A percentile compares a stretch with the other conserved stretches of the same genome.
Conservation (phyloP, 2,329 filamentous ascomycete species). For the Aspergillus quadrilineatus region DNA sequence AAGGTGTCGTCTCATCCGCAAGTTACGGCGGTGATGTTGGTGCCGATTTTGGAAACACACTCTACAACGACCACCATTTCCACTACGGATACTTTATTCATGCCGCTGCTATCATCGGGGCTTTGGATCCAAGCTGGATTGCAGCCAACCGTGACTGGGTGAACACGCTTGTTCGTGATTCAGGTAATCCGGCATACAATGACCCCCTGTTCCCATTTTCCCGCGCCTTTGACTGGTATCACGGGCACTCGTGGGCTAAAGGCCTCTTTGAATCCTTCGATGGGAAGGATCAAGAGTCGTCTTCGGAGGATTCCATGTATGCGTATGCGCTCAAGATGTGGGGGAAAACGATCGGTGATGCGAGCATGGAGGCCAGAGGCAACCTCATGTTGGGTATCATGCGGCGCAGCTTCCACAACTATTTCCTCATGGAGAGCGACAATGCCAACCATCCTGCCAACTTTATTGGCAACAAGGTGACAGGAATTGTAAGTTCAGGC, state of each 20-base stretch:
- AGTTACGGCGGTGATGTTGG: slow-evolving; percentile 68
- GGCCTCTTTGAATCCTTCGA: slow-evolving; percentile 54
- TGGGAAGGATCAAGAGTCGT: slow-evolving; percentile 68
- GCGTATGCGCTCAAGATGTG: slow-evolving; percentile 91
- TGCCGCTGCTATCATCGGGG: slow-evolving; percentile 76
- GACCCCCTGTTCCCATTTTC: slow-evolving; percentile 80
- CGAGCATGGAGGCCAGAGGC: slow-evolving; percentile 74
- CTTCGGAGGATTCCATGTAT: slow-evolving; percentile 85
- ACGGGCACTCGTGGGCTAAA: slow-evolving; percentile 90
- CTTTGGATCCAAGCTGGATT: slow-evolving; percentile 75
- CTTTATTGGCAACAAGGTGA: slow-evolving; percentile 77
- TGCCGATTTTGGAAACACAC: slow-evolving; percentile 83
- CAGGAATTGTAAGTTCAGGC: slow-evolving; percentile 52
- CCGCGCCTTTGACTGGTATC: slow-evolving; percentile 87
- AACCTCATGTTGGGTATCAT: slow-evolving; percentile 83
- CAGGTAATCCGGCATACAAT: slow-evolving; percentile 68
- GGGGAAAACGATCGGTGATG: slow-evolving; percentile 75
- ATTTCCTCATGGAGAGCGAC: slow-evolving; percentile 74
- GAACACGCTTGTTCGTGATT: slow-evolving; percentile 79
- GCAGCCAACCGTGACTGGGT: slow-evolving; percentile 73
- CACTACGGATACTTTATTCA: slow-evolving; percentile 84
- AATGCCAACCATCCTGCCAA: slow-evolving; percentile 71
- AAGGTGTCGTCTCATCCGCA: slow-evolving; percentile 74
- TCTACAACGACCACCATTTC: slow-evolving; percentile 67
- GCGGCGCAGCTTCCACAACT: slow-evolving; percentile 68